Percentiles rank a stretch among this genome's conserved stretches.
Conservation (phyloP, 2,329 filamentous ascomycete genomes). For the Tolypocladium nubicola region DNA sequence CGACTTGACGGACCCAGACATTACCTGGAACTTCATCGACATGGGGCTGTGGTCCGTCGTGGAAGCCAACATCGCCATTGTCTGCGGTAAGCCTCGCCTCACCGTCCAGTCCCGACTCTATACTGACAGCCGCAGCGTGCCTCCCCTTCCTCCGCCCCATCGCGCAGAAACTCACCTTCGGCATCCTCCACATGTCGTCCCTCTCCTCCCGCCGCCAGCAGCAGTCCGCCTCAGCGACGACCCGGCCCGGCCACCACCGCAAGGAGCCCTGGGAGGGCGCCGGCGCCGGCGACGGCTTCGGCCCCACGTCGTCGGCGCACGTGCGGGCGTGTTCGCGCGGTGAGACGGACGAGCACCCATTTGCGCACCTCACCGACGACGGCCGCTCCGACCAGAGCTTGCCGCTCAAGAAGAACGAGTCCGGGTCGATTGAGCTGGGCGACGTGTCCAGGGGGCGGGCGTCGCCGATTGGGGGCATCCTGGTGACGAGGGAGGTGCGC, state of each 20-base stretch:
- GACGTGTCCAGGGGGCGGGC: not conserved
- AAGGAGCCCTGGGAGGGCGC: not conserved
- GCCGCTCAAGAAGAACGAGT: not conserved
- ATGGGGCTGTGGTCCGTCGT: slow-evolving; percentile 12
- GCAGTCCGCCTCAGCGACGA: not conserved
- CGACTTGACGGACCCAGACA: slow-evolving; percentile 9
- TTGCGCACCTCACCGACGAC: slow-evolving; percentile 2
- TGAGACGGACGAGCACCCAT: slow-evolving; percentile 5
- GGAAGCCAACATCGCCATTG: slow-evolving; percentile 12
- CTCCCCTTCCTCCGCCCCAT: slow-evolving; percentile 7
- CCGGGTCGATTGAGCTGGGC: slow-evolving; percentile 2
- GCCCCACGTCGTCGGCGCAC: not conserved
- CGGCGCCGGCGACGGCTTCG: not conserved
- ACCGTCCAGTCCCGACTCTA: not conserved
- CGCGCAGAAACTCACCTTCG: slow-evolving; percentile 1
- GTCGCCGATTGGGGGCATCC: not conserved
- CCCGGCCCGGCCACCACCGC: not conserved
- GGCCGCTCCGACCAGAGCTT: not conserved
- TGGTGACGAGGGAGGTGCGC: slow-evolving; percentile 5
- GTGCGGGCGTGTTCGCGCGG: not conserved
- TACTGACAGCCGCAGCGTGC: slow-evolving; percentile 3
- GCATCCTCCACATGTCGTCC: slow-evolving; percentile 2
- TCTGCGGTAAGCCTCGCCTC: slow-evolving; percentile 11
- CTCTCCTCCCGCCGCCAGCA: slow-evolving; percentile 1
- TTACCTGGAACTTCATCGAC: slow-evolving; percentile 14